Base-by-base conservation (phyloP, 1,284 basidiomycete species). In the Bondarzewia mesenterica region DNA sequence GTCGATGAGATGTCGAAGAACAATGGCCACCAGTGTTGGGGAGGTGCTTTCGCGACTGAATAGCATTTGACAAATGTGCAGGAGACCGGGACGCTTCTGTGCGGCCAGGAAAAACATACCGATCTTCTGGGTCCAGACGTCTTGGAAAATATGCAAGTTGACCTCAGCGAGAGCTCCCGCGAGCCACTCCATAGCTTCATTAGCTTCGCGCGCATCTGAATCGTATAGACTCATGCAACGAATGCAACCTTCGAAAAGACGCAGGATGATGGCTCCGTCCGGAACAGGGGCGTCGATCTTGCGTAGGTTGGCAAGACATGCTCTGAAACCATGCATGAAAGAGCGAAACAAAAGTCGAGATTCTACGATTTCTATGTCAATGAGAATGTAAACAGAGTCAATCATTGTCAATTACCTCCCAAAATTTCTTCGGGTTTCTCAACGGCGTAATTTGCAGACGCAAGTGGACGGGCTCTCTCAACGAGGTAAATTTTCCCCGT, bases 111-210 rank as follows among this genome's bases (percentile, higher is more conserved):
- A 87, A 69, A 94, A 94, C 61, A 93, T 85, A 21, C 83, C 84
- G 67, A 97, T 87, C 63, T 90, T 89, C 60, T 82, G 83, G 35
- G 87, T 91, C 93, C 89, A 96, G 20, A 96, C 87, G 64, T 96
- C 92, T 61, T 94, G 89, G 64, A 96, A 94, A 52, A 93, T 85
- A 60, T 95, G 89, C 4, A 89, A 74, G 61, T 96, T 89, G 55
- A 93, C 79, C 59, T 93, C 88, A 38, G 82, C 67, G 35, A 95
- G 78, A 47, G 87, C 84, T 32, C 79, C 75, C 4, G 82, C 84
- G 50, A 99, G 82, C 71, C 85, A 82, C 52, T 99, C 95, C 63
- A 94, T 80, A 14, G 86, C 82, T 59, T 96, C 93, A 51, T 83
- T 89, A 51, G 87, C 83, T 55, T 97, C 93, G 44, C 85, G 80